Percentiles rank a stretch among this genome's conserved stretches.
These are phyloP conservation scores for Pseudocohnilembus persalinus DNA, from an alignment of 169 alveolate genomes.

Conservation along the genomic window DNA sequence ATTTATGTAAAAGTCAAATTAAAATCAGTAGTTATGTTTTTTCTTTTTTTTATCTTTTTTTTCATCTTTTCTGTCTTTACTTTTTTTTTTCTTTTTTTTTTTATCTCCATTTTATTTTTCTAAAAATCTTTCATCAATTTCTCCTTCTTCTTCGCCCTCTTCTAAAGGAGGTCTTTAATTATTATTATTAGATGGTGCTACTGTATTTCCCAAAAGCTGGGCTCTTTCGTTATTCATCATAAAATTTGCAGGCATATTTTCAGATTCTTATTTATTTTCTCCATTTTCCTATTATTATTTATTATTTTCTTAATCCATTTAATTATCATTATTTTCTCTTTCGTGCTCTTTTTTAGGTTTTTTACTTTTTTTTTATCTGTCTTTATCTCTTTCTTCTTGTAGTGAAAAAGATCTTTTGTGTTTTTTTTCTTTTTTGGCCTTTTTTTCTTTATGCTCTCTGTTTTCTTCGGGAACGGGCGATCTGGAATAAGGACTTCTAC, in stretches of 20 bases:
- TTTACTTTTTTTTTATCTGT: neutral
- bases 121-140: neutral
- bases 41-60: neutral
- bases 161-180: too few relatives aligned
- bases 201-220: too few relatives aligned
- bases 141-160: neutral
- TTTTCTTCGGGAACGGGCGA: neutral
- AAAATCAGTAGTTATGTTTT: neutral
- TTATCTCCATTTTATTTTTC: neutral
- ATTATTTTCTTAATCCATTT: neutral
- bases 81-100: neutral
- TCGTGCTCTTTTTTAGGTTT: neutral
- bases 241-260: neutral
- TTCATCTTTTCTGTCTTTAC: neutral
- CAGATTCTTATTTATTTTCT: neutral
- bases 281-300: too few relatives aligned
- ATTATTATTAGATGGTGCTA: too few relatives aligned
- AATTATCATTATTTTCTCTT: neutral
- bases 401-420: too few relatives aligned
- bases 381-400: neutral
- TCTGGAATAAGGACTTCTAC: neutral
- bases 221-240: neutral
- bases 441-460: neutral
- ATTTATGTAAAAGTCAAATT: too few relatives aligned
- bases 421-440: neutral